These are phyloP conservation scores for Schizosaccharomyces octosporus DNA, from an alignment of 805 yeast genomes.

Conservation along the genomic window DNA sequence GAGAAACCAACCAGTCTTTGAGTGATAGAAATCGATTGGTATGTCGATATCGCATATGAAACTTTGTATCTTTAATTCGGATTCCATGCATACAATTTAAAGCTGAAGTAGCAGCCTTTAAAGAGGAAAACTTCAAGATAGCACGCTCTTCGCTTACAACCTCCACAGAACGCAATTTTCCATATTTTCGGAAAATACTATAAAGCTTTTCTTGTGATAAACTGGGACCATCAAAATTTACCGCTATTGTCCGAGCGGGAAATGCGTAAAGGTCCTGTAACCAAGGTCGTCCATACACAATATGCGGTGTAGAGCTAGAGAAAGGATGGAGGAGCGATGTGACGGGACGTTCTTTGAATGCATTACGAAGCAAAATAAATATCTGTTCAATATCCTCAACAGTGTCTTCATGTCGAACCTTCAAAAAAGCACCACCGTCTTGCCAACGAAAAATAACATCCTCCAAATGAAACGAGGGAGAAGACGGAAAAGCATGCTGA, in stretches of 20 bases:
- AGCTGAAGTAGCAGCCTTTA: constrained; percentile 51
- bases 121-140: constrained; percentile 33
- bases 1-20: constrained; percentile 40
- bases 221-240: constrained; percentile 50
- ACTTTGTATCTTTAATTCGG: constrained; percentile 11
- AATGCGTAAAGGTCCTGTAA: constrained; percentile 70
- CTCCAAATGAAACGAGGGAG: neutral
- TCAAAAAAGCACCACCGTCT: constrained; percentile 89
- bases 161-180: constrained; percentile 48
- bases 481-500: neutral
- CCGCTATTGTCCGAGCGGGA: constrained; percentile 38
- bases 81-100: constrained; percentile 77
- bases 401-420: constrained; percentile 34
- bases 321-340: constrained; percentile 18
- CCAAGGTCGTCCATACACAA: constrained; percentile 87
- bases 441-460: constrained; percentile 12
- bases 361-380: constrained; percentile 22
- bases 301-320: constrained; percentile 30
- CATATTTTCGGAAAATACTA: constrained; percentile 65
- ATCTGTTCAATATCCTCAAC: constrained; percentile 29
- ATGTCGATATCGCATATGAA: constrained; percentile 18
- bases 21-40: constrained; percentile 53
- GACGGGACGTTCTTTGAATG: constrained; percentile 8
- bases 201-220: constrained; percentile 63
- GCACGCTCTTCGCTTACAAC: constrained; percentile 28